Conservation (phyloP, 306 rosid species). For the Corylus avellana region DNA sequence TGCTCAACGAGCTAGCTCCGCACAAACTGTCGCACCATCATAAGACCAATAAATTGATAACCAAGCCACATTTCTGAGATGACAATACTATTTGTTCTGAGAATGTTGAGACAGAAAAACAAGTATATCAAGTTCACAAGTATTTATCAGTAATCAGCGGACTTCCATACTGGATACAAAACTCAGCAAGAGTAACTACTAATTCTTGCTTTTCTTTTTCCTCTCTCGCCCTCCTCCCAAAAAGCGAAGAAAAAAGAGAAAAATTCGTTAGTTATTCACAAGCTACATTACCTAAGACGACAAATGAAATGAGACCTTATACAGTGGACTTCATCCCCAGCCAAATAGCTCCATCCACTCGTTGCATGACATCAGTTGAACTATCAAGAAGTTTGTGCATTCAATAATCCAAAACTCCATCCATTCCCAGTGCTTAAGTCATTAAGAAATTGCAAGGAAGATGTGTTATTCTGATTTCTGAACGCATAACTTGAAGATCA, state of each 20-base stretch:
- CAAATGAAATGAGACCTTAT: conserved; percentile 25
- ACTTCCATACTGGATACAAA: not conserved
- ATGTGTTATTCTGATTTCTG: conserved; percentile 26
- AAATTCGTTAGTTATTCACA: conserved; percentile 37
- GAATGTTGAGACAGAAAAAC: not conserved
- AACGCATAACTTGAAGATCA: conserved; percentile 34
- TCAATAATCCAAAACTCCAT: conserved; percentile 30
- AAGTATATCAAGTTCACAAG: no score
- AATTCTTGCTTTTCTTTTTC: not conserved
- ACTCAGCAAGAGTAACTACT: conserved; percentile 4
- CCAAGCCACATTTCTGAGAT: not conserved
- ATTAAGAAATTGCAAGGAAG: conserved; percentile 28
- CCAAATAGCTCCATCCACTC: conserved; percentile 17
- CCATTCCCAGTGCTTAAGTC: conserved; percentile 37
- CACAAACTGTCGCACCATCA: not conserved
- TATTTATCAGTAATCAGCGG: no score
- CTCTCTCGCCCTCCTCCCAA: not conserved
- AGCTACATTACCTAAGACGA: conserved; percentile 28
- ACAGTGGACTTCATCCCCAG: conserved; percentile 19
- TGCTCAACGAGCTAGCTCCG: not conserved
- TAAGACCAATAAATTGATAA: not conserved
- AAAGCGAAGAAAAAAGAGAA: not conserved
- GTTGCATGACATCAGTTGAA: conserved; percentile 29
- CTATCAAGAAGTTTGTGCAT: conserved; percentile 17
- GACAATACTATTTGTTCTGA: not conserved